Conservation (phyloP, 2,329 filamentous ascomycete species). For the Fusarium sp. region DNA sequence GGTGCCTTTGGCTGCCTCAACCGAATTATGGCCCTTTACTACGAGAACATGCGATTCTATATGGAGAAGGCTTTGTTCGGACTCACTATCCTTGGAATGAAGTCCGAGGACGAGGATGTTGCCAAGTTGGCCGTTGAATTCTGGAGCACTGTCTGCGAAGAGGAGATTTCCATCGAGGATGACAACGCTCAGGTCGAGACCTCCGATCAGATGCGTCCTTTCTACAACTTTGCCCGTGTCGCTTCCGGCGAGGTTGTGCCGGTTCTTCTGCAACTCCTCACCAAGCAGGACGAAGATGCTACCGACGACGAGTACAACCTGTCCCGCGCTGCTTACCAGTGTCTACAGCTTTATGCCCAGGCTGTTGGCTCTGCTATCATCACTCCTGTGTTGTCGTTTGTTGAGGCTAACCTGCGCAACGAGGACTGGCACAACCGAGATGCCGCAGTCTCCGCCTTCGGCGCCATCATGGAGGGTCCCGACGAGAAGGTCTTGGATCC, state of each 20-base stretch:
- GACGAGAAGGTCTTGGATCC: conserved; percentile 93
- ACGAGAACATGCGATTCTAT: conserved; percentile 99
- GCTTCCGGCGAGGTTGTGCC: conserved; percentile 95
- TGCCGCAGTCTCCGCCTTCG: conserved; percentile 96
- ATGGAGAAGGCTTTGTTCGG: conserved; percentile 99
- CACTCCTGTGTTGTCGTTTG: conserved; percentile 86
- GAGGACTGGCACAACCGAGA: conserved; percentile 97
- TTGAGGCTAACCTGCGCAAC: conserved; percentile 88
- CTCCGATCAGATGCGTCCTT: conserved; percentile 86
- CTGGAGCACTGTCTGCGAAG: conserved; percentile 99
- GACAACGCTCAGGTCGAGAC: conserved; percentile 85
- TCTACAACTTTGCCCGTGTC: conserved; percentile 95
- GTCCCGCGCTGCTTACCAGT: conserved; percentile 94
- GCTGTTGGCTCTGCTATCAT: conserved; percentile 89
- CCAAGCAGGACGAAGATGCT: conserved; percentile 98
- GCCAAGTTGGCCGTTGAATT: conserved; percentile 98
- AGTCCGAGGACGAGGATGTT: conserved; percentile 96
- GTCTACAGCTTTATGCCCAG: conserved; percentile 93
- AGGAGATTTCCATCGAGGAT: conserved; percentile 97
- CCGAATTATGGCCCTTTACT: conserved; percentile 98
- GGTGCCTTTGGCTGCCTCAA: conserved; percentile 97
- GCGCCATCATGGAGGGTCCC: conserved; percentile 98
- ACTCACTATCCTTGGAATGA: conserved; percentile 98
- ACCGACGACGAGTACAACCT: conserved; percentile 98
- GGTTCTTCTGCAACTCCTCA: conserved; percentile 87